Conservation (phyloP, 306 rosid species). For the Medicago arabica region DNA sequence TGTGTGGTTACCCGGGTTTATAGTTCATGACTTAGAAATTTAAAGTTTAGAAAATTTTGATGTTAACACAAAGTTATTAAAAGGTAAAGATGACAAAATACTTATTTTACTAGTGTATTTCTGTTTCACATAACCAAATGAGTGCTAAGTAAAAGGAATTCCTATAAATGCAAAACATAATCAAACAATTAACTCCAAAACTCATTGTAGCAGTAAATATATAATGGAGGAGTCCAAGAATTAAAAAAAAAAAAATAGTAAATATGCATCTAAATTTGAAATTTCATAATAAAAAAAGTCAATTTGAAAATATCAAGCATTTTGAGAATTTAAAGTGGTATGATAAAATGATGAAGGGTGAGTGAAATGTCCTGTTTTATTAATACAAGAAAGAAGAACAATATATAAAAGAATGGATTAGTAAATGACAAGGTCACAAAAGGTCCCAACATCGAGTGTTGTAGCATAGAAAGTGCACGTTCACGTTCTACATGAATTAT, state of each 20-base stretch:
- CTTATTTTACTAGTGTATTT: too few relatives aligned
- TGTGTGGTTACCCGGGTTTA: not conserved
- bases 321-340: conserved; percentile 23
- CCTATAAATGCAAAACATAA: not conserved
- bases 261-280: conserved; percentile 29
- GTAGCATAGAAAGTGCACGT: conserved; percentile 52
- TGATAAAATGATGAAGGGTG: conserved; percentile 38
- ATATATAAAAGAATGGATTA: conserved; percentile 25
- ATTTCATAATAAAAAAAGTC: conserved; percentile 28
- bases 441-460: conserved; percentile 35
- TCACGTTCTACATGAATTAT: conserved; percentile 53
- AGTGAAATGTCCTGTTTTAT: conserved; percentile 35
- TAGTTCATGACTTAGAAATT: not conserved
- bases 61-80: too few relatives aligned
- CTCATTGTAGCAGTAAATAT: not conserved
- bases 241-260: too few relatives aligned
- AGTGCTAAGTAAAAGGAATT: not conserved
- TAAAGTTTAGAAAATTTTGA: too few relatives aligned
- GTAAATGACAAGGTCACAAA: conserved; percentile 42
- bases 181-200: not conserved
- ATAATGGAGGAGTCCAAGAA: too few relatives aligned
- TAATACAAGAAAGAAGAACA: not conserved
- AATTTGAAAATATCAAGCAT: conserved; percentile 12
- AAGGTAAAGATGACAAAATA: too few relatives aligned
- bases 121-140: not conserved